Conservation (phyloP, 768 basidiomycete genomes). For the Crassisporium funariophilum region DNA sequence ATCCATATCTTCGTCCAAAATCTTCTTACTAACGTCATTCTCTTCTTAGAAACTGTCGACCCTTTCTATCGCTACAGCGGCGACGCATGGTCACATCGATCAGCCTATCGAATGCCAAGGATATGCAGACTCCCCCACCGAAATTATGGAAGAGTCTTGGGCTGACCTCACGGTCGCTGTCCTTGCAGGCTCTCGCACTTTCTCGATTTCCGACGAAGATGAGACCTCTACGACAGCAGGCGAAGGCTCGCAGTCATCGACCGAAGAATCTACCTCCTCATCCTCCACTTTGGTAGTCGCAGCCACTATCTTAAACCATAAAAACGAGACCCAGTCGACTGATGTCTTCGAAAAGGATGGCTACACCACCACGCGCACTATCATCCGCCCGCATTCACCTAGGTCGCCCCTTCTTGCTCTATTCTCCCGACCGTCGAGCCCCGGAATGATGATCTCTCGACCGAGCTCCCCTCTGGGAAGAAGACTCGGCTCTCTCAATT, state of each 20-base stretch:
- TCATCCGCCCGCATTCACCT: conserved; percentile 11
- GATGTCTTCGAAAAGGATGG: conserved; percentile 17
- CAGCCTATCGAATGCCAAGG: not conserved
- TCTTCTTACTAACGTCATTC: not conserved
- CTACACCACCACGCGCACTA: conserved; percentile 15
- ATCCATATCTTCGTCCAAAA: not conserved
- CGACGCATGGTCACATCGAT: not conserved
- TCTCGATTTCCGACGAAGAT: not conserved
- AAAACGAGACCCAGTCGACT: conserved; percentile 10
- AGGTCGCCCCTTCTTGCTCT: not conserved
- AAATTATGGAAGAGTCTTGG: not conserved
- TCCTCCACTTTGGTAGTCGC: not conserved
- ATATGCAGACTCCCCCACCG: not conserved
- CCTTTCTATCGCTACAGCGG: conserved; percentile 4
- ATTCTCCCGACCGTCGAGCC: not conserved
- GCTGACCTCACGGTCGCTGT: not conserved
- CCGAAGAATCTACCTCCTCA: not conserved
- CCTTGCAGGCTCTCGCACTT: not conserved
- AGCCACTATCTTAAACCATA: conserved; percentile 2
- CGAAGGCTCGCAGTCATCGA: not conserved
- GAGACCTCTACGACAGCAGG: not conserved
- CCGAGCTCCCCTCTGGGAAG: not conserved
- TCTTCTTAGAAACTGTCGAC: conserved; percentile 4
- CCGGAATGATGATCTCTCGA: not conserved
- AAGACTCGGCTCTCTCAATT: conserved; percentile 9